These are phyloP conservation scores for Pseudevernia furfuracea DNA, from an alignment of 495 filamentous ascomycete genomes.

Conservation along the genomic window DNA sequence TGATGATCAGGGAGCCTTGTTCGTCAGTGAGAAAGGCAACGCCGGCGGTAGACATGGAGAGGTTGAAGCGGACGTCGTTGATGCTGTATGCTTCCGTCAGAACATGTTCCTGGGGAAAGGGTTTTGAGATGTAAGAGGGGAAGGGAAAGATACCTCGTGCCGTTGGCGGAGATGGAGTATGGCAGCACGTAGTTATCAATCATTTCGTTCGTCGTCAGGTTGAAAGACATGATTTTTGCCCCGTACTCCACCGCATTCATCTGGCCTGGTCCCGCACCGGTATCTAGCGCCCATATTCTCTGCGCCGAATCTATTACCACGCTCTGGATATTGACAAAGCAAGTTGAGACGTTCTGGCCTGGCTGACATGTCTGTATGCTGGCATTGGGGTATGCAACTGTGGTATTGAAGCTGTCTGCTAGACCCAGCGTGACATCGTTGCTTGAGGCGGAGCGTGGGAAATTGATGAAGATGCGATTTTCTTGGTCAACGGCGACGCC, in stretches of 20 bases:
- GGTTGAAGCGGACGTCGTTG: constrained; percentile 9
- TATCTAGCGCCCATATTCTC: constrained; percentile 4
- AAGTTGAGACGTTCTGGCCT: not conserved
- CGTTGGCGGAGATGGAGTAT: constrained; percentile 3
- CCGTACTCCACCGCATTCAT: not conserved
- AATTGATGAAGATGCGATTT: not conserved
- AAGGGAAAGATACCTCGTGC: not conserved
- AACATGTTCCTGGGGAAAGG: not conserved
- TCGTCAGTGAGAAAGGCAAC: constrained; percentile 7
- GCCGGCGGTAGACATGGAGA: constrained; percentile 6
- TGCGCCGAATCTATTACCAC: constrained; percentile 1
- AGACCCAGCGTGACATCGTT: not conserved
- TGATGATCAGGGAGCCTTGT: not conserved
- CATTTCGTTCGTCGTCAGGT: constrained; percentile 4
- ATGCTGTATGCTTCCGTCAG: not conserved
- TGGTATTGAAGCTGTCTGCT: constrained; percentile 1
- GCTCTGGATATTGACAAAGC: constrained; percentile 3
- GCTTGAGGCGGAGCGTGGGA: not conserved
- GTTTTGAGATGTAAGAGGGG: too few relatives aligned
- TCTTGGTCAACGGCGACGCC: not conserved
- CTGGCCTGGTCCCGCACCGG: not conserved
- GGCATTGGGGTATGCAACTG: not conserved
- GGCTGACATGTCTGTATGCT: not conserved
- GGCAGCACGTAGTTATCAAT: constrained; percentile 5
- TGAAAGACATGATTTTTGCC: constrained; percentile 5